Conservation (phyloP, 75 land plant species). For the Pinus tabuliformis region DNA sequence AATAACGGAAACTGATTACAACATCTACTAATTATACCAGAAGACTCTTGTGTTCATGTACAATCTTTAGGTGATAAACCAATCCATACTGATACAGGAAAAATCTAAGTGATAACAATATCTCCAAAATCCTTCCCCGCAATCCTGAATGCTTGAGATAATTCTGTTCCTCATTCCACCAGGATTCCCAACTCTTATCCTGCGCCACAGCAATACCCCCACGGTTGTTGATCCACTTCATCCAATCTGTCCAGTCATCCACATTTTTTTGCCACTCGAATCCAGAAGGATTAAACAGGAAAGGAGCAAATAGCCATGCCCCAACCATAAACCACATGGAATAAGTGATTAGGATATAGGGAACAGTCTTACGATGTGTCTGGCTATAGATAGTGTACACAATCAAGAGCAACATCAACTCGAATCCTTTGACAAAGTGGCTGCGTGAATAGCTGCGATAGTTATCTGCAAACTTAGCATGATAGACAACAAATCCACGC, state of each 20-base stretch:
- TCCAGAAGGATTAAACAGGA: conserved; percentile 98
- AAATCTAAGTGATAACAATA: conserved; percentile 72
- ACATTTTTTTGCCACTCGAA: conserved; percentile 99
- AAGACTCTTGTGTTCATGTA: conserved; percentile 46
- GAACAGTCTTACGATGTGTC: conserved; percentile 53
- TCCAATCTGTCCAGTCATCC: conserved; percentile 99
- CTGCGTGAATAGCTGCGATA: conserved; percentile 93
- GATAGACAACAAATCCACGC: conserved; percentile 90
- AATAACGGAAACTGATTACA: conserved; percentile 3
- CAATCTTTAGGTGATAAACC: conserved; percentile 87
- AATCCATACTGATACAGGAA: conserved; percentile 93
- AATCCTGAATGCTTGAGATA: conserved; percentile 73
- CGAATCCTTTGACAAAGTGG: conserved; percentile 94
- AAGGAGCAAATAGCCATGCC: conserved; percentile 98
- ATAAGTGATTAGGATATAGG: conserved; percentile 77
- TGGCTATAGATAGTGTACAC: conserved; percentile 77
- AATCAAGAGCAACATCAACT: conserved; percentile 75
- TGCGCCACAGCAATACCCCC: conserved; percentile 82
- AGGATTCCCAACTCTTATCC: conserved; percentile 97
- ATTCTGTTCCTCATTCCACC: conserved; percentile 98
- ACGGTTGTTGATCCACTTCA: conserved; percentile 89
- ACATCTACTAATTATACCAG: conserved; percentile 41
- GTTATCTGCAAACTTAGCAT: conserved; percentile 94
- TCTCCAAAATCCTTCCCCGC: conserved; percentile 69
- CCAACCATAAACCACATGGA: conserved; percentile 98